These are phyloP conservation scores for Phaeosphaeriaceae sp. DNA, from an alignment of 2,329 filamentous ascomycete species.

Conservation along the genomic window DNA sequence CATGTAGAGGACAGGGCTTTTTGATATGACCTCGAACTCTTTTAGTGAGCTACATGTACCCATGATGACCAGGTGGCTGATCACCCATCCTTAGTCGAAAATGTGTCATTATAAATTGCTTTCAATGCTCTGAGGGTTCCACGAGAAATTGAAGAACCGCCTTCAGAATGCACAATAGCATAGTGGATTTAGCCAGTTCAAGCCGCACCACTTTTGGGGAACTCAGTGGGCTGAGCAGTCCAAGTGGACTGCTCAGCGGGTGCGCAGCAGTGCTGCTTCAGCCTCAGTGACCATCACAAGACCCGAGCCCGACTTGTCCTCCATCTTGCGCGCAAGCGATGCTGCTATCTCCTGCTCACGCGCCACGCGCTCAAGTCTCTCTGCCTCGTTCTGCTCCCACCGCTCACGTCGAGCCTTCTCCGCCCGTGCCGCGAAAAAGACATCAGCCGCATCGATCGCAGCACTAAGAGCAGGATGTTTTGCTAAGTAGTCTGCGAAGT, in stretches of 20 bases:
- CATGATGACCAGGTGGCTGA: background rate
- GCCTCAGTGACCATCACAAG: conserved; percentile 12
- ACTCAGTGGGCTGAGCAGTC: conserved; percentile 1
- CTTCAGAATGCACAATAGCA: background rate
- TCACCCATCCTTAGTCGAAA: background rate
- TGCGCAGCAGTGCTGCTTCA: conserved; percentile 12
- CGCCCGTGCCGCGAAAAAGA: conserved; percentile 5
- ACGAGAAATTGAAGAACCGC: background rate
- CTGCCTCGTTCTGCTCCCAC: conserved; percentile 6
- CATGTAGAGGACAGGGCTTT: background rate
- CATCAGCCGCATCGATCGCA: conserved; percentile 12
- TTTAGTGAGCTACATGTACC: background rate
- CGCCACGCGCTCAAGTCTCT: conserved; percentile 5
- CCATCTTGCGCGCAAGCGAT: conserved; percentile 12
- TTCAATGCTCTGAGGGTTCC: background rate
- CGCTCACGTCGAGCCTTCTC: conserved; percentile 6
- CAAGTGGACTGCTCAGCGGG: background rate
- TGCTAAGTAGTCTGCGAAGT: conserved; percentile 11
- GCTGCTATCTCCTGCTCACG: conserved; percentile 2
- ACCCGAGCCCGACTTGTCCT: conserved; percentile 3
- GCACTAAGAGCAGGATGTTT: conserved; percentile 7
- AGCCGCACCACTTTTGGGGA: background rate
- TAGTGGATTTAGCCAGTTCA: background rate
- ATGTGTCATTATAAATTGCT: background rate
- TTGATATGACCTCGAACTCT: background rate